Evolutionary conservation across 2,329 filamentous ascomycete genomes (phyloP), one percentile per base, ranked within the genome.

Genomic region (Didymella lethalis): DNA sequence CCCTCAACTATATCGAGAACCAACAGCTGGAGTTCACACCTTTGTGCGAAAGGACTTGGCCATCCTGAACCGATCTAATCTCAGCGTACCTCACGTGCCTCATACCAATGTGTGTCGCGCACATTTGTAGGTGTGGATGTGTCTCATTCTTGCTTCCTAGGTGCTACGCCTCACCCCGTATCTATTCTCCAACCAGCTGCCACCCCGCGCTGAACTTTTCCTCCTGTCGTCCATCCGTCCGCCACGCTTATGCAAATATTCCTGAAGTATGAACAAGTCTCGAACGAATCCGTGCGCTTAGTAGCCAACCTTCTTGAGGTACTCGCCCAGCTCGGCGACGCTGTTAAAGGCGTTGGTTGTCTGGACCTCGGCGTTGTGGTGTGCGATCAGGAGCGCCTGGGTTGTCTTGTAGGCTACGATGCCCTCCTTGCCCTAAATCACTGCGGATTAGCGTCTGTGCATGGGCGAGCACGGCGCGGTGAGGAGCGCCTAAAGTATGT

Each of bases 311-410:
- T 86, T 85, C 77, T 91, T 88, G 64, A 97, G 87, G 83, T 98
- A 97, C 79, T 96, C 91, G 72, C 87, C 92, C 64, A 99, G 85
- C 71, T 87, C 84, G 83, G 94, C 91, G 67, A 96, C 90, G 48
- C 90, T 91, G 76, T 86, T 86, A 71, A 88, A 88, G 64, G 92
- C 88, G 77, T 90, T 89, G 75, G 91, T 88, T 51, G 90, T 91
- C 77, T 90, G 84, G 68, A 88, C 82, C 63, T 78, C 77, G 78
- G 96, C 92, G 67, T 84, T 84, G 84, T 98, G 92, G 83, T 97
- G 92, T 69, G 88, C 90, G 77, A 99, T 81, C 76, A 99, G 86
- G 77, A 98, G 88, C 69, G 93, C 92, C 81, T 96, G 90, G 74
- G 85, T 89, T 72, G 94, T 96, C 85, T 96, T 96, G 80, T 89